Evolutionary conservation across 2,329 filamentous ascomycete species (phyloP), one percentile per base, ranked within the genome.

Genomic region (Aspergillus versicolor): DNA sequence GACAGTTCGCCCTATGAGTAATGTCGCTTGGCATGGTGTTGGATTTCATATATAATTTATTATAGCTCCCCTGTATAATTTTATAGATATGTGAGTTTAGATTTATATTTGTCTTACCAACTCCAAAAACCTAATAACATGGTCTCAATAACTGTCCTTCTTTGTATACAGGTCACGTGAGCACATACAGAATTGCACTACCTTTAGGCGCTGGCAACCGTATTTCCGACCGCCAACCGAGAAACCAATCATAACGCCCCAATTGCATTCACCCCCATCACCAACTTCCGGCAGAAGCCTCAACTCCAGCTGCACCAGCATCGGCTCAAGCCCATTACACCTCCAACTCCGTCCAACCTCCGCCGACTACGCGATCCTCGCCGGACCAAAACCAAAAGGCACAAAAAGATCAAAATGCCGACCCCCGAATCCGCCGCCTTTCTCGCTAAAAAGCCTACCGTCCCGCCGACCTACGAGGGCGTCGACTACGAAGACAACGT

Each of bases 401-500:
- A 17, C 19, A 52, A 59, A 42, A 45, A 44, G 43, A 17, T 30
- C 63, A 74, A 70, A 70, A 88, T 88, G 85, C 85, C 85, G 43
- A 88, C 84, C 55, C 82, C 84, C 62, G 85, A 88, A 72, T 88
- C 85, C 68, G 82, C 78, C 61, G 73, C 78, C 62, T 88, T 88
- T 79, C 81, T 86, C 63, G 82, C 83, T 61, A 84, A 84, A 71
- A 88, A 88, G 76, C 85, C 85, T 63, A 84, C 79, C 61, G 85
- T 88, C 46, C 77, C 85, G 45, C 85, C 85, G 30, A 87, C 84
- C 60, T 88, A 87, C 75, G 82, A 86, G 55, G 84, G 85, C 63
- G 85, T 88, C 71, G 84, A 88, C 75, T 87, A 84, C 75, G 82
- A 85, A 61, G 84, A 88, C 77, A 86, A 84, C 70, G 75, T 79